phyloP scores from a whole-genome alignment of 352 stramenopile genomes.

The Proteromonas lacertae region DNA sequence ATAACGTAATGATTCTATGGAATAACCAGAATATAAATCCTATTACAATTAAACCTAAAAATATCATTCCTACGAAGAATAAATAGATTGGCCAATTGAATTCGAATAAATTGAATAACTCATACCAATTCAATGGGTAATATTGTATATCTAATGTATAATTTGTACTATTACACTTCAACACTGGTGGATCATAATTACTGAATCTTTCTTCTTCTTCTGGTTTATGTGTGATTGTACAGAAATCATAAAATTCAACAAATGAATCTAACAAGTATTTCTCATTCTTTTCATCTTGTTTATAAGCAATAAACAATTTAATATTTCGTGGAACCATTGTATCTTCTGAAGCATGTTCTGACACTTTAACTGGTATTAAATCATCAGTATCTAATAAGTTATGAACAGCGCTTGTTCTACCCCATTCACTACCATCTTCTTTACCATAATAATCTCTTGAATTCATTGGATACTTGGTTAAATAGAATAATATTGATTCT shows the following conservation, averaged over 20 bases:
- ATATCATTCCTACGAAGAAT: constrained; percentile 56
- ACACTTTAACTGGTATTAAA: background rate
- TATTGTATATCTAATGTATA: constrained; percentile 46
- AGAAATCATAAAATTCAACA: background rate
- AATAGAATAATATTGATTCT: constrained; percentile 39
- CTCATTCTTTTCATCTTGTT: background rate
- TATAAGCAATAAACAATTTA: constrained; percentile 8
- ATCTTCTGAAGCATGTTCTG: no score
- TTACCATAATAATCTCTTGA: constrained; percentile 15
- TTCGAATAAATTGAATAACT: constrained; percentile 74
- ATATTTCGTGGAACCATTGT: constrained; percentile 7
- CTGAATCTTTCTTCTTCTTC: background rate
- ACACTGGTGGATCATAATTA: constrained; percentile 1
- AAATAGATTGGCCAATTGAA: constrained; percentile 68
- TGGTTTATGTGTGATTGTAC: background rate
- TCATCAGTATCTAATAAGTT: constrained; percentile 5
- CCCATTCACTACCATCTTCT: background rate
- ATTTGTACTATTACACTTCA: constrained; percentile 17
- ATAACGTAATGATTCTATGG: constrained; percentile 66
- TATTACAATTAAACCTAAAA: constrained; percentile 16
- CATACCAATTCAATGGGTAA: constrained; percentile 50
- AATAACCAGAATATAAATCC: constrained; percentile 55
- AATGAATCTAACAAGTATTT: background rate
- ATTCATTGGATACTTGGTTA: constrained; percentile 29
- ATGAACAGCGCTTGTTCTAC: constrained; percentile 4